Percentiles rank a stretch among this genome's conserved stretches.
These are phyloP conservation scores for Cenchrus fungigraminus DNA, from an alignment of 176 grass and related monocot genomes.

Conservation along the genomic window DNA sequence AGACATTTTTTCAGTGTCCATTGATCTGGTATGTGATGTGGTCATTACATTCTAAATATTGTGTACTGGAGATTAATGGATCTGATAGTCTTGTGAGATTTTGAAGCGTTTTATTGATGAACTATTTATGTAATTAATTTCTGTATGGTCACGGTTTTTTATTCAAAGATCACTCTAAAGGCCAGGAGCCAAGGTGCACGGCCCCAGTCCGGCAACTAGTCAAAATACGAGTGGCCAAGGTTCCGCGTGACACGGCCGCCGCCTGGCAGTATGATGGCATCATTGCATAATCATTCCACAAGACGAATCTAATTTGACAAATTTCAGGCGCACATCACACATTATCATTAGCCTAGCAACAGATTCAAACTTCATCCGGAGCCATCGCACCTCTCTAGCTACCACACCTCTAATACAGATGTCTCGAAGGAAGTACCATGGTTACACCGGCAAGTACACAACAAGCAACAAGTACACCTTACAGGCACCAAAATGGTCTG, in stretches of 20 bases:
- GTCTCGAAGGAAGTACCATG: background rate
- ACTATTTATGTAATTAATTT: background rate
- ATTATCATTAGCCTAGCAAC: background rate
- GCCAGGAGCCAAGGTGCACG: too few species aligned
- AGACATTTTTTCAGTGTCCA: background rate
- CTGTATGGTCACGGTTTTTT: background rate
- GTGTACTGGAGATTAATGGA: background rate
- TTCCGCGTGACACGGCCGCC: too few species aligned
- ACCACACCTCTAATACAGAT: background rate
- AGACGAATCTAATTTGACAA: background rate
- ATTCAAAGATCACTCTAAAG: background rate
- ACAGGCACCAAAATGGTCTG: conserved; percentile 21
- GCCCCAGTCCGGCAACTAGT: too few species aligned
- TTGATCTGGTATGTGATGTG: background rate
- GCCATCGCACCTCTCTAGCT: background rate
- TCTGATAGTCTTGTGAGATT: background rate
- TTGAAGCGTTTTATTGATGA: background rate
- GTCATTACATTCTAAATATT: background rate
- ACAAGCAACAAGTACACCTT: conserved; percentile 1
- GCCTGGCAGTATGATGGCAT: background rate
- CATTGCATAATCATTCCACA: background rate
- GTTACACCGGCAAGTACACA: conserved; percentile 20
- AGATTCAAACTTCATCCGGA: background rate
- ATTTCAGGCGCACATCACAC: background rate
- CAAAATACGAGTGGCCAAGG: too few species aligned